Percentiles rank a stretch among this genome's conserved stretches.
phyloP scores from a whole-genome alignment of 805 yeast genomes.

The Saturnispora serradocipensis region DNA sequence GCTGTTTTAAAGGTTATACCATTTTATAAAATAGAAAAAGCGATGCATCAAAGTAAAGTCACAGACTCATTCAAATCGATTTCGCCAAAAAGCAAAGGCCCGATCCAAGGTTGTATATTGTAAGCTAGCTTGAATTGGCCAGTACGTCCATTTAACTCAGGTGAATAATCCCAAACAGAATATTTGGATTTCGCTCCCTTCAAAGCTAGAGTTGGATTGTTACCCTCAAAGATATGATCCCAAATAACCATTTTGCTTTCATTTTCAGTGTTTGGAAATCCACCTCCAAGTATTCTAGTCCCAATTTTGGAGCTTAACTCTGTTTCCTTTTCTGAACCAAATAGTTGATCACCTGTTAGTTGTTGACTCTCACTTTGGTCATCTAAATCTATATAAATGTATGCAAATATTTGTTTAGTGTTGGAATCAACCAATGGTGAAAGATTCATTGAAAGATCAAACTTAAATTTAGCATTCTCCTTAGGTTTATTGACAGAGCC shows the following conservation, averaged over 20 bases:
- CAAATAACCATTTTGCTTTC: constrained; percentile 65
- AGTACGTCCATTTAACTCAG: constrained; percentile 49
- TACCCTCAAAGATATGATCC: constrained; percentile 69
- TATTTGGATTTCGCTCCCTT: constrained; percentile 58
- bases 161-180: constrained; percentile 78
- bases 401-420: constrained; percentile 91
- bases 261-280: constrained; percentile 6
- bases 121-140: constrained; percentile 70
- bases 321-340: not conserved
- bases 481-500: constrained; percentile 56
- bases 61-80: constrained; percentile 25
- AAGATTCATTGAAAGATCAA: constrained; percentile 70
- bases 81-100: constrained; percentile 66
- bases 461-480: constrained; percentile 63
- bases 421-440: constrained; percentile 88
- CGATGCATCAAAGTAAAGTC: constrained; percentile 17
- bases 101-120: constrained; percentile 90
- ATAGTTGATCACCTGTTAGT: not conserved
- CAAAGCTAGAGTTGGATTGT: constrained; percentile 47
- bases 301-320: not conserved
- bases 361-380: constrained; percentile 1
- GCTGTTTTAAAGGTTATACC: not conserved
- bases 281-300: constrained; percentile 5
- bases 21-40: not conserved
- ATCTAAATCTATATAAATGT: constrained; percentile 68